Conservation (phyloP, 2,329 filamentous ascomycete genomes). For the Colletotrichum liaoningense region DNA sequence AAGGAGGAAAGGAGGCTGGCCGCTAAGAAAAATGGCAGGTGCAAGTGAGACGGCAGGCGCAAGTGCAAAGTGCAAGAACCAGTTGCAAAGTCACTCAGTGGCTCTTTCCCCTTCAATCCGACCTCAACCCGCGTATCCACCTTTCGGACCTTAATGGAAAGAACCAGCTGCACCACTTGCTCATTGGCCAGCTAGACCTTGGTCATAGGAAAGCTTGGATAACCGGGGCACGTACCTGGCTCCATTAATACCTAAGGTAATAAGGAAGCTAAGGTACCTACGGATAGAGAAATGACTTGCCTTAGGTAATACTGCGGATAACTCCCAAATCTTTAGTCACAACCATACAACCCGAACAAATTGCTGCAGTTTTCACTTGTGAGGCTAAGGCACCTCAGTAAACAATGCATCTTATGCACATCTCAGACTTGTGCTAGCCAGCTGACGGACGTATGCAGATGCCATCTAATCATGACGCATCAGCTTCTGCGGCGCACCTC, state of each 20-base stretch:
- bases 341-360: too few relatives aligned
- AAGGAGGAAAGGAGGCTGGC: slow-evolving; percentile 21
- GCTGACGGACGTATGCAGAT: slow-evolving; percentile 27
- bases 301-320: too few relatives aligned
- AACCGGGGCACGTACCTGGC: not conserved
- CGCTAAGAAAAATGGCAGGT: slow-evolving; percentile 1
- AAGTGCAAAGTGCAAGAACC: not conserved
- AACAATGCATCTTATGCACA: slow-evolving; percentile 10
- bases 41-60: slow-evolving; percentile 8
- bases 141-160: not conserved
- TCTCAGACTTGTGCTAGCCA: slow-evolving; percentile 16
- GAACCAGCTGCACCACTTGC: not conserved
- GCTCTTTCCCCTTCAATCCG: slow-evolving; percentile 23
- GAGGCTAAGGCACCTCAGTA: not conserved
- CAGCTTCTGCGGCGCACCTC: not conserved
- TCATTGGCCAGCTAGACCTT: not conserved
- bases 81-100: not conserved
- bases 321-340: too few relatives aligned
- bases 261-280: too few relatives aligned
- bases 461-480: slow-evolving; percentile 34
- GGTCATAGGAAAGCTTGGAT: not conserved
- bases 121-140: slow-evolving; percentile 25
- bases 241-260: too few relatives aligned
- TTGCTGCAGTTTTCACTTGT: not conserved
- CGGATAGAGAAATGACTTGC: too few relatives aligned